A percentile compares a stretch with the other conserved stretches of the same genome.
Evolutionary conservation across 169 alveolate species (phyloP).

Genomic region (Blepharisma undulans): DNA sequence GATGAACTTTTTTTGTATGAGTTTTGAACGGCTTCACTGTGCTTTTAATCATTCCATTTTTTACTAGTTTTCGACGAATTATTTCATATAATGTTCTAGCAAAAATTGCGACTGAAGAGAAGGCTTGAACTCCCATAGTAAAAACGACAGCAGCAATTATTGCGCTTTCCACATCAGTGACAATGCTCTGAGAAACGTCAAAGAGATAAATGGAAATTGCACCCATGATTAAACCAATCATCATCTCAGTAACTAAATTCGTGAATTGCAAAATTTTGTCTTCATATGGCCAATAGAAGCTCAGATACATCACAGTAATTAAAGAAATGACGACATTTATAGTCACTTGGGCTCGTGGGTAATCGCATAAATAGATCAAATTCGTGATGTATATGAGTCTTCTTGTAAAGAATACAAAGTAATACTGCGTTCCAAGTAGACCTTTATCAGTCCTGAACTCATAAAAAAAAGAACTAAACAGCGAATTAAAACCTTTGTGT

Average conservation of each 20-base stretch:
- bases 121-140: background rate
- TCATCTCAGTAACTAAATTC: background rate
- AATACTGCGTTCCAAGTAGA: background rate
- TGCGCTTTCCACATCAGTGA: background rate
- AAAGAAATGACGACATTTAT: background rate
- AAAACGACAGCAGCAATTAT: background rate
- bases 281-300: background rate
- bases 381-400: background rate
- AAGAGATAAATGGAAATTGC: background rate
- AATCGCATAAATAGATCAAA: background rate
- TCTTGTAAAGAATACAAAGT: background rate
- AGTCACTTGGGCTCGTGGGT: background rate
- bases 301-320: background rate
- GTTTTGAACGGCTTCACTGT: background rate
- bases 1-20: background rate
- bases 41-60: background rate
- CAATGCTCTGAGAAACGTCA: background rate
- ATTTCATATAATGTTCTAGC: background rate
- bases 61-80: background rate
- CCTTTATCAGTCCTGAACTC: constrained; percentile 1
- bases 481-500: background rate
- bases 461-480: background rate
- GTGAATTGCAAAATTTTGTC: background rate
- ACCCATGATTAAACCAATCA: background rate
- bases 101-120: background rate